A percentile compares a stretch with the other conserved stretches of the same genome.
These are phyloP conservation scores for Cardamine chenopodiifolia DNA, from an alignment of 345 rosid species.

Conservation along the genomic window DNA sequence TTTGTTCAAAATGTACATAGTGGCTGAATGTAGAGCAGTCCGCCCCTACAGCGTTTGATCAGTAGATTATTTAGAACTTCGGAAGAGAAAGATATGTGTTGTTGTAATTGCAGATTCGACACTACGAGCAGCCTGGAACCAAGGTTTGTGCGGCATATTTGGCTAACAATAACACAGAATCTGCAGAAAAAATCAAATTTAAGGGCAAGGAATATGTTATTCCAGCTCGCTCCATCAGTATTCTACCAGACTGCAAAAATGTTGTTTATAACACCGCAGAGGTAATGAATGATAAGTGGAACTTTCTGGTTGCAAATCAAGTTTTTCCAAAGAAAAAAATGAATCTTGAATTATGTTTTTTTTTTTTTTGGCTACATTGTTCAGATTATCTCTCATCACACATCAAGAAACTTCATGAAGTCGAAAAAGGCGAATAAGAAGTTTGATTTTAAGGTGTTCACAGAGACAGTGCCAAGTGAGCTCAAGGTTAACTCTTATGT, in stretches of 20 bases:
- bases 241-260: slow-evolving; percentile 89
- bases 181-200: slow-evolving; percentile 49
- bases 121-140: slow-evolving; percentile 57
- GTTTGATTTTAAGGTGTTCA: slow-evolving; percentile 57
- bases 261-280: slow-evolving; percentile 62
- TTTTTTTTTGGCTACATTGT: neutral
- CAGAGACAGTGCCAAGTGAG: slow-evolving; percentile 51
- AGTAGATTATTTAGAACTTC: no score
- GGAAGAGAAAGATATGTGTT: no score
- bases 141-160: slow-evolving; percentile 77
- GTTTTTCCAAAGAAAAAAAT: neutral
- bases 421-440: slow-evolving; percentile 60
- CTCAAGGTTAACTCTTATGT: slow-evolving; percentile 22
- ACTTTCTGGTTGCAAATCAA: neutral
- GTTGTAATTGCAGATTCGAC: slow-evolving; percentile 52
- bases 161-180: slow-evolving; percentile 64
- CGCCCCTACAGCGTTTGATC: no score
- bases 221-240: slow-evolving; percentile 74
- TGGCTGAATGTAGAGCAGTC: no score
- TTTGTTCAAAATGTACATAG: neutral
- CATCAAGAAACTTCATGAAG: slow-evolving; percentile 54
- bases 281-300: slow-evolving; percentile 3
- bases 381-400: slow-evolving; percentile 77
- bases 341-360: neutral
- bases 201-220: slow-evolving; percentile 54